Conservation (phyloP, 257 asterid genomes). For the Nyctanthes arbortristis region DNA sequence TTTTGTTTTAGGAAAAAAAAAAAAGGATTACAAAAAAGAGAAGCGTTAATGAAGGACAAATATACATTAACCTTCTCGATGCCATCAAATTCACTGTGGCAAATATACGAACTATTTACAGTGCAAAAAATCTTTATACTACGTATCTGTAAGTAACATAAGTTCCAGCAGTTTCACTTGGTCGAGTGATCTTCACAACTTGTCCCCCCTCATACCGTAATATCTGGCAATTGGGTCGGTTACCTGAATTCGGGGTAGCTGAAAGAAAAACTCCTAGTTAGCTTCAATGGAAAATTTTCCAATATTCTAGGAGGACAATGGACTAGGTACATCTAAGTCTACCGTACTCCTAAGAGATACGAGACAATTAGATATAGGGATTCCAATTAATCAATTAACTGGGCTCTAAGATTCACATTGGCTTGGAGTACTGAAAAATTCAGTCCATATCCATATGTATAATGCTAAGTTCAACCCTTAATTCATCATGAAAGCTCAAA, state of each 20-base stretch:
- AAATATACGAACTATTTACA: neutral
- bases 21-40: no score
- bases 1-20: no score
- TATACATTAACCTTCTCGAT: neutral
- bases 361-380: no score
- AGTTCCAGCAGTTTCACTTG: conserved; percentile 92
- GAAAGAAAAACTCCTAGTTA: conserved; percentile 26
- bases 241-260: conserved; percentile 82
- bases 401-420: no score
- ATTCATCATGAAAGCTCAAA: neutral
- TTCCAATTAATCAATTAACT: no score
- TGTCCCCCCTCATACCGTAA: conserved; percentile 74
- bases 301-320: no score
- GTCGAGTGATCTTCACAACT: conserved; percentile 74
- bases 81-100: neutral
- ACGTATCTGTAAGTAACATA: conserved; percentile 78
- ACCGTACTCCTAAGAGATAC: no score
- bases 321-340: no score
- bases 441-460: neutral
- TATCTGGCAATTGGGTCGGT: conserved; percentile 81
- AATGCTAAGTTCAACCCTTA: neutral
- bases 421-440: no score
- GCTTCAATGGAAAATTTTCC: no score
- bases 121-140: conserved; percentile 36
- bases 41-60: no score